These are phyloP conservation scores for Parathielavia hyrcaniae DNA, from an alignment of 495 filamentous ascomycete species.

Conservation along the genomic window DNA sequence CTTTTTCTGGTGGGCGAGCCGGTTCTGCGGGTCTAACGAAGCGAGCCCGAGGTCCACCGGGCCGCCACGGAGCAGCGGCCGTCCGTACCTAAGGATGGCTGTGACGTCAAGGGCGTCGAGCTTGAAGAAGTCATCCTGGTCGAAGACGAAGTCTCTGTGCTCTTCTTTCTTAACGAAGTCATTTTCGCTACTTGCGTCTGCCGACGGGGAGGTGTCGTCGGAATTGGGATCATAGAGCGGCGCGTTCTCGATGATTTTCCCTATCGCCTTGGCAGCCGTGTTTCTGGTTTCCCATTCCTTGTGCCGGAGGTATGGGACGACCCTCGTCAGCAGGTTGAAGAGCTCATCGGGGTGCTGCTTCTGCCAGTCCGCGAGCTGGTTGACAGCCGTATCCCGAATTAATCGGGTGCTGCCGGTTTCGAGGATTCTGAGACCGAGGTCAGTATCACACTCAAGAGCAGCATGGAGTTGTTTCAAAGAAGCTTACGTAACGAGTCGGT, in stretches of 20 bases:
- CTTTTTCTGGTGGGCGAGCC: conserved; percentile 82
- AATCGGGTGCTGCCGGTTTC: conserved; percentile 93
- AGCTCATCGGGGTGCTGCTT: conserved; percentile 95
- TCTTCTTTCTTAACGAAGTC: conserved; percentile 47
- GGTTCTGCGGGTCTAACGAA: conserved; percentile 67
- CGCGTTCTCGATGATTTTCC: conserved; percentile 85
- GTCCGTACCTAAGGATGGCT: conserved; percentile 74
- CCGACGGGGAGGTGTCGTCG: conserved; percentile 34
- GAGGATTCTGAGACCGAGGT: conserved; percentile 59
- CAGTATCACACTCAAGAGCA: conserved; percentile 12
- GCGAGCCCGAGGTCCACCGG: conserved; percentile 78
- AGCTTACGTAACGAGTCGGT: conserved; percentile 87
- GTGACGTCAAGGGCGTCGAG: conserved; percentile 70
- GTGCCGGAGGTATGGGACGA: conserved; percentile 84
- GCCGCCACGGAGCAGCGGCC: conserved; percentile 73
- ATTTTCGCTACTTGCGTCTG: conserved; percentile 37
- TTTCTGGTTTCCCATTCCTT: conserved; percentile 94
- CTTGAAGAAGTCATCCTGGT: conserved; percentile 54
- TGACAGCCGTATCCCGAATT: conserved; percentile 92
- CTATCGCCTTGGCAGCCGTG: conserved; percentile 86
- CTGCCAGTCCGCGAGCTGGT: conserved; percentile 94
- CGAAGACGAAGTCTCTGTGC: conserved; percentile 29
- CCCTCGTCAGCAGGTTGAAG: conserved; percentile 92
- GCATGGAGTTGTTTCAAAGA: too few species aligned
- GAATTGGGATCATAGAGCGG: conserved; percentile 81